Percentiles rank a stretch among this genome's conserved stretches.
Evolutionary conservation across 179 eudicot species (phyloP).

Genomic region (Silene vulgaris): DNA sequence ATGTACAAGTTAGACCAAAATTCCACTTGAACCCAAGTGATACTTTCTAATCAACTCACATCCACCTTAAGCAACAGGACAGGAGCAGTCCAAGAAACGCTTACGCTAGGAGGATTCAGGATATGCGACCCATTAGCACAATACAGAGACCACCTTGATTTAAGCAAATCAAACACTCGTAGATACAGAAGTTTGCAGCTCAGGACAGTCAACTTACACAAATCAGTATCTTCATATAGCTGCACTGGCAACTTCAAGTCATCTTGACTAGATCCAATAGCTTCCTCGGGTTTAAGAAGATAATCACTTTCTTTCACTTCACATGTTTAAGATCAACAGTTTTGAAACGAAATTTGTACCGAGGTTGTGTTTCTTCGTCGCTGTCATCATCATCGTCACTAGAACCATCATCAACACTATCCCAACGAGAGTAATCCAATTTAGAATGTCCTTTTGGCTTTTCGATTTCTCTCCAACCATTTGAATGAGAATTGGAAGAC

Average conservation of each 20-base stretch:
- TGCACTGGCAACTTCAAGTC: neutral
- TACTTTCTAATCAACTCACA: neutral
- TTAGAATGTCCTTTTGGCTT: slow-evolving; percentile 84
- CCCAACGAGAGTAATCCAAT: slow-evolving; percentile 87
- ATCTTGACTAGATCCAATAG: neutral
- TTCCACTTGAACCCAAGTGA: neutral
- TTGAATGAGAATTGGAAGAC: slow-evolving; percentile 34
- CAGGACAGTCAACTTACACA: neutral
- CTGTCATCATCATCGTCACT: slow-evolving; percentile 65
- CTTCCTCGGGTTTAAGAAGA: neutral
- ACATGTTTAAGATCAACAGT: slow-evolving; percentile 54
- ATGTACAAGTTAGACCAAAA: neutral
- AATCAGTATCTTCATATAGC: neutral
- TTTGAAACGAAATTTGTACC: slow-evolving; percentile 64
- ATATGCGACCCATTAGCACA: neutral
- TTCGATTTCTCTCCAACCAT: slow-evolving; percentile 64
- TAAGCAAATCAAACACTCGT: neutral
- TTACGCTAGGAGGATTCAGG: neutral
- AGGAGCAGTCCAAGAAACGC: neutral
- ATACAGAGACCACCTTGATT: neutral
- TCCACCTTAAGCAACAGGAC: neutral
- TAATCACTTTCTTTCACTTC: slow-evolving; percentile 31
- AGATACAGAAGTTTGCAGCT: neutral
- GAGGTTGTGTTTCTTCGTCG: slow-evolving; percentile 56
- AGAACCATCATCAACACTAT: slow-evolving; percentile 58